Evolutionary conservation across 2,329 filamentous ascomycete species (phyloP).

Genomic region (Claviceps sp.): DNA sequence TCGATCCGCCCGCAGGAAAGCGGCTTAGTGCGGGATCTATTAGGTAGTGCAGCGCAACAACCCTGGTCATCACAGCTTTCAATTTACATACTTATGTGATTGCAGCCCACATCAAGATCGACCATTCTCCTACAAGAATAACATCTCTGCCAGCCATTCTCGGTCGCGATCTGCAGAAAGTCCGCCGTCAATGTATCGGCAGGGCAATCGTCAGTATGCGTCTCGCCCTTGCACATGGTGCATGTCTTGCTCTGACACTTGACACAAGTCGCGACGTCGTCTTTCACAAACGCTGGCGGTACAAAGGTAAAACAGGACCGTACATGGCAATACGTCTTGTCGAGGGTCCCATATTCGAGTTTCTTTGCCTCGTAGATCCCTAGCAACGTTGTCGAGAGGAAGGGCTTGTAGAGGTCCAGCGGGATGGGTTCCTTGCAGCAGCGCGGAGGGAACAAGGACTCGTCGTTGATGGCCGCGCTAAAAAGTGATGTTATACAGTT

Average conservation of each 20-base stretch:
- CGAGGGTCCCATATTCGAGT: conserved; percentile 31
- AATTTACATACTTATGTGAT: conserved; percentile 42
- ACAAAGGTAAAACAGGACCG: conserved; percentile 34
- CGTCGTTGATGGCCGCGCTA: conserved; percentile 28
- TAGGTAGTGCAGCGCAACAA: too few species aligned
- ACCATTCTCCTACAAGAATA: conserved; percentile 30
- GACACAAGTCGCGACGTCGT: conserved; percentile 26
- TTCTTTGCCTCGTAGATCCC: conserved; percentile 28
- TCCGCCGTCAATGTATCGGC: conserved; percentile 26
- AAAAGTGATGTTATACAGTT: conserved; percentile 34
- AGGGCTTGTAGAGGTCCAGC: conserved; percentile 16
- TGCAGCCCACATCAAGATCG: conserved; percentile 36
- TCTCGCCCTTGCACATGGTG: conserved; percentile 30
- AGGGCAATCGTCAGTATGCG: conserved; percentile 35
- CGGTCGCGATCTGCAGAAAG: conserved; percentile 25
- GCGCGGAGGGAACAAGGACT: conserved; percentile 39
- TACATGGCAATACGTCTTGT: conserved; percentile 37
- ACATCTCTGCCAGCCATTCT: conserved; percentile 39
- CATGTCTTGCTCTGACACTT: conserved; percentile 34
- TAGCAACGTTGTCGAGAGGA: conserved; percentile 23
- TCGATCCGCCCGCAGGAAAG: too few species aligned
- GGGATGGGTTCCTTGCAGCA: conserved; percentile 35
- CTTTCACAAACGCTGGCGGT: conserved; percentile 15
- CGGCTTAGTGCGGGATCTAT: too few species aligned
- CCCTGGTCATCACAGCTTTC: too few species aligned